Percentiles rank a stretch among this genome's conserved stretches.
phyloP scores from a whole-genome alignment of 208 protist species.

The Blastocrithidia nonstop region DNA sequence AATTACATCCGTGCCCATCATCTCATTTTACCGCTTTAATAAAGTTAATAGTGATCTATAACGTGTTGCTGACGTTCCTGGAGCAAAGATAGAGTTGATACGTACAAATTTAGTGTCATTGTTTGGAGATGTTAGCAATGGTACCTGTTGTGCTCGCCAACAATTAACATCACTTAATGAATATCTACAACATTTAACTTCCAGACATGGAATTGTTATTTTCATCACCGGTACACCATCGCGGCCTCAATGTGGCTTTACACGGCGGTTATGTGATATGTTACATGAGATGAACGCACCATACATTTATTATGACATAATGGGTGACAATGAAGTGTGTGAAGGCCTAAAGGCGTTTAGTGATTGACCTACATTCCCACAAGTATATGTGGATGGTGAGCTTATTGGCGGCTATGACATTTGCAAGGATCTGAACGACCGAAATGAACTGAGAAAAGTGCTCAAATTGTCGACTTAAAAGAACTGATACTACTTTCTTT shows the following conservation, averaged over 20 bases:
- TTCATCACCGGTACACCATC: conserved; percentile 89
- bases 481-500: too few relatives aligned
- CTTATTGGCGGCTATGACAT: conserved; percentile 88
- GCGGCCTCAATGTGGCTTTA: conserved; percentile 85
- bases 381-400: conserved; percentile 89
- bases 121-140: conserved; percentile 36
- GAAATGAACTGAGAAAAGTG: conserved; percentile 54
- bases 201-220: conserved; percentile 51
- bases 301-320: conserved; percentile 85
- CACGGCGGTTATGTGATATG: conserved; percentile 57
- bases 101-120: conserved; percentile 63
- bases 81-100: conserved; percentile 62
- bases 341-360: conserved; percentile 78
- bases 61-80: conserved; percentile 62
- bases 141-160: conserved; percentile 17
- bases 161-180: conserved; percentile 55
- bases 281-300: conserved; percentile 35
- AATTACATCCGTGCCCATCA: conserved; percentile 80
- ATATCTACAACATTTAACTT: conserved; percentile 75
- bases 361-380: conserved; percentile 90
- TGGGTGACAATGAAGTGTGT: conserved; percentile 78
- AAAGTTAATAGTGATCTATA: conserved; percentile 16
- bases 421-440: conserved; percentile 65
- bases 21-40: conserved; percentile 69
- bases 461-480: conserved; percentile 22